Evolutionary conservation across 176 grass and related monocot species (phyloP).

Genomic region (Phragmites australis): DNA sequence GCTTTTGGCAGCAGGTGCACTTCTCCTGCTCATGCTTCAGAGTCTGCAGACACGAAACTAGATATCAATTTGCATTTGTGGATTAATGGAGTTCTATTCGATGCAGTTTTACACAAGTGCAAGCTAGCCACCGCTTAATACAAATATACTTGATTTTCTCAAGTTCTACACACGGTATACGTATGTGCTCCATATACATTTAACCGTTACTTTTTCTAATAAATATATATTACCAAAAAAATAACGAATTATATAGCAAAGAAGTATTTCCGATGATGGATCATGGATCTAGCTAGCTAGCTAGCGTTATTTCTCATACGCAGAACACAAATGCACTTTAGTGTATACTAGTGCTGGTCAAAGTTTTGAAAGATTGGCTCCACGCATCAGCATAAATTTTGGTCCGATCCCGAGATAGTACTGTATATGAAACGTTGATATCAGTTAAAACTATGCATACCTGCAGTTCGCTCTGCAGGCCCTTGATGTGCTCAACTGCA

Average conservation of each 20-base stretch:
- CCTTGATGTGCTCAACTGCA: conserved; percentile 86
- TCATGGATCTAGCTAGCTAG: not conserved
- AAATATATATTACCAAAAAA: too few species aligned
- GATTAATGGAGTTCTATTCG: not conserved
- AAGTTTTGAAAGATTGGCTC: too few species aligned
- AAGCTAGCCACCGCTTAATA: not conserved
- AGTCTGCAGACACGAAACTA: conserved; percentile 41
- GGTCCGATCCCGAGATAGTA: not conserved
- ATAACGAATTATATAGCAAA: too few species aligned
- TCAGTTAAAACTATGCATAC: not conserved
- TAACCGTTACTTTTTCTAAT: too few species aligned
- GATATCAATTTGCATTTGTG: not conserved
- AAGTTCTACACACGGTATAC: too few species aligned
- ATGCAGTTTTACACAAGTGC: not conserved
- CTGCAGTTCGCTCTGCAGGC: conserved; percentile 69
- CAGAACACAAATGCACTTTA: not conserved
- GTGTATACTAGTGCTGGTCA: too few species aligned
- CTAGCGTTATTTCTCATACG: not conserved
- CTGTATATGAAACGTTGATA: not conserved
- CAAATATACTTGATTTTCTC: too few species aligned
- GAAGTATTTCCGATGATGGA: too few species aligned
- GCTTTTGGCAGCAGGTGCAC: conserved; percentile 70
- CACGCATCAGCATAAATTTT: not conserved
- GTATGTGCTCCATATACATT: too few species aligned
- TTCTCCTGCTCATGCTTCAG: conserved; percentile 76